phyloP scores from a whole-genome alignment of 2,329 filamentous ascomycete species.

The Neoscytalidium dimidiatum region DNA sequence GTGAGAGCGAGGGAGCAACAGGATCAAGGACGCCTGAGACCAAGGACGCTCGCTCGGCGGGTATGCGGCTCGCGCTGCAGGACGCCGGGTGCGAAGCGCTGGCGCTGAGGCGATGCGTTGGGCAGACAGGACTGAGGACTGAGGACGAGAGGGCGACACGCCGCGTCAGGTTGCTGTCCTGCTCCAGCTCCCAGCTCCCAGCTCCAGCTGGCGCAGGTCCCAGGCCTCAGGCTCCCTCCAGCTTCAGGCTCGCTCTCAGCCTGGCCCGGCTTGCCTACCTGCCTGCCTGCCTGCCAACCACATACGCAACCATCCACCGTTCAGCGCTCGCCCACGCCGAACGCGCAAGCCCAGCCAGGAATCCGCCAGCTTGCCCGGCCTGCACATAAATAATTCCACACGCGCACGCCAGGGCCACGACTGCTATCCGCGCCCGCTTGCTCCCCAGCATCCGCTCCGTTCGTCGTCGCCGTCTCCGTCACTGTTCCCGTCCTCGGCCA shows the following conservation, averaged over 20 bases:
- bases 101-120: constrained; percentile 15
- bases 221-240: background rate
- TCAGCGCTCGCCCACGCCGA: background rate
- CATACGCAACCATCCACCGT: background rate
- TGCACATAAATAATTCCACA: background rate
- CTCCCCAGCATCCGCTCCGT: background rate
- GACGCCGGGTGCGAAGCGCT: constrained; percentile 12
- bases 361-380: background rate
- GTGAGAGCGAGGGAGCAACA: background rate
- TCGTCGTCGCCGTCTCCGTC: background rate
- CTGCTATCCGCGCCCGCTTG: background rate
- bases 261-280: background rate
- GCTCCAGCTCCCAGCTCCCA: background rate
- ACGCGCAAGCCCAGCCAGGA: background rate
- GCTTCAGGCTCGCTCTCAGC: background rate
- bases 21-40: background rate
- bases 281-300: no score
- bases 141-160: background rate
- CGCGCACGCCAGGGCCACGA: background rate
- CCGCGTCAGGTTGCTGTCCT: background rate
- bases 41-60: constrained; percentile 5
- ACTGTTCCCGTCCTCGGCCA: background rate
- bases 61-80: constrained; percentile 14
- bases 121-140: background rate
- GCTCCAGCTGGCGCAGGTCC: background rate